Evolutionary conservation across 768 basidiomycete species (phyloP).

Genomic region (Terana coerulea): DNA sequence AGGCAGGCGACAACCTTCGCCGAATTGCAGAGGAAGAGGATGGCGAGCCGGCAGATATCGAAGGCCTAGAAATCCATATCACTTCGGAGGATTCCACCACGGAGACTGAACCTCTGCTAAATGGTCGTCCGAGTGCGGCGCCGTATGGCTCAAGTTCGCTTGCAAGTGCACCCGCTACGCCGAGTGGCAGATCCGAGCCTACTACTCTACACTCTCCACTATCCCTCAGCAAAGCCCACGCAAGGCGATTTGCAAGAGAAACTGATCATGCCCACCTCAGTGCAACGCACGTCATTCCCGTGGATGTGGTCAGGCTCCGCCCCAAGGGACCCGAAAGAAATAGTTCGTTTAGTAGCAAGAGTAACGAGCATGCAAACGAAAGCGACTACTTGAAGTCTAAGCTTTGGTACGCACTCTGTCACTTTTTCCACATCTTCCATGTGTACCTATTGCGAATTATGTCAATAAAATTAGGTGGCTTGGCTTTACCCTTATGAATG

Average conservation of each 20-base stretch:
- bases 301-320: slow-evolving; percentile 11
- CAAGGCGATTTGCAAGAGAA: neutral
- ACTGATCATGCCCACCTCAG: neutral
- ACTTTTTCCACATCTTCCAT: slow-evolving; percentile 26
- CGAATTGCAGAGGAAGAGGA: slow-evolving; percentile 7
- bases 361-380: slow-evolving; percentile 34
- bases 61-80: no score
- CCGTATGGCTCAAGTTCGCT: no score
- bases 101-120: slow-evolving; percentile 6
- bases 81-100: neutral
- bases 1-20: neutral
- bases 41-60: neutral
- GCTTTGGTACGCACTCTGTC: slow-evolving; percentile 55
- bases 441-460: neutral
- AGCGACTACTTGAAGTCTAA: slow-evolving; percentile 80
- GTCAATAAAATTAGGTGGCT: slow-evolving; percentile 76
- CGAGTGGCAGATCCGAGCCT: no score
- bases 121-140: no score
- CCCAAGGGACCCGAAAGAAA: slow-evolving; percentile 8
- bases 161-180: no score
- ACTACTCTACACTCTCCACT: slow-evolving; percentile 1
- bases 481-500: slow-evolving; percentile 84
- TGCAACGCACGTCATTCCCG: slow-evolving; percentile 6
- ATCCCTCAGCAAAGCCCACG: slow-evolving; percentile 1
- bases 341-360: neutral